Conservation (phyloP, 345 rosid species). For the Passiflora organensis region DNA sequence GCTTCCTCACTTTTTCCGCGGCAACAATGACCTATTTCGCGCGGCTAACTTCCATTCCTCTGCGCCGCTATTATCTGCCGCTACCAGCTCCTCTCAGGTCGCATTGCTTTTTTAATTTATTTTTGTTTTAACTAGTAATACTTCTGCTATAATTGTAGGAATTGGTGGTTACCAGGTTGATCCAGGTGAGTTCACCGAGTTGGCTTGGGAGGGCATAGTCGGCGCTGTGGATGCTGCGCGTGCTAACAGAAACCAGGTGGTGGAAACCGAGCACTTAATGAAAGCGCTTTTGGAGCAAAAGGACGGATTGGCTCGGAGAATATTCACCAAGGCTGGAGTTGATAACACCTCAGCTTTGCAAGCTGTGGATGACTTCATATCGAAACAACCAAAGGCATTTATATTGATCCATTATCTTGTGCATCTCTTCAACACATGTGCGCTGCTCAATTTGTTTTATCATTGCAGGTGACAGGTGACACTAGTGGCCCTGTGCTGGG, state of each 20-base stretch:
- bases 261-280: slow-evolving; percentile 88
- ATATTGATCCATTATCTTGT: background rate
- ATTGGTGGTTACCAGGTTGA: slow-evolving; percentile 31
- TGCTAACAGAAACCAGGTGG: slow-evolving; percentile 55
- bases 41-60: slow-evolving; percentile 29
- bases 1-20: slow-evolving; percentile 2
- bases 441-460: background rate
- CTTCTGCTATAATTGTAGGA: background rate
- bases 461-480: slow-evolving; percentile 54
- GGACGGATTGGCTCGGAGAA: slow-evolving; percentile 77
- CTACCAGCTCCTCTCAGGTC: slow-evolving; percentile 43
- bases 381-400: slow-evolving; percentile 64
- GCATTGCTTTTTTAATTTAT: background rate
- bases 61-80: slow-evolving; percentile 33
- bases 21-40: slow-evolving; percentile 13
- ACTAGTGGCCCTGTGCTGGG: slow-evolving; percentile 67
- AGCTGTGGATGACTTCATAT: slow-evolving; percentile 52
- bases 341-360: slow-evolving; percentile 71
- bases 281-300: slow-evolving; percentile 88
- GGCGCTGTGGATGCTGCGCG: slow-evolving; percentile 70
- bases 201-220: slow-evolving; percentile 85
- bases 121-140: too few relatives aligned
- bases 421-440: background rate
- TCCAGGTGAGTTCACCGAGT: slow-evolving; percentile 66
- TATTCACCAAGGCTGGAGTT: slow-evolving; percentile 68